phyloP scores from a whole-genome alignment of 2,329 filamentous ascomycete genomes.

The Mariannaea sp. region DNA sequence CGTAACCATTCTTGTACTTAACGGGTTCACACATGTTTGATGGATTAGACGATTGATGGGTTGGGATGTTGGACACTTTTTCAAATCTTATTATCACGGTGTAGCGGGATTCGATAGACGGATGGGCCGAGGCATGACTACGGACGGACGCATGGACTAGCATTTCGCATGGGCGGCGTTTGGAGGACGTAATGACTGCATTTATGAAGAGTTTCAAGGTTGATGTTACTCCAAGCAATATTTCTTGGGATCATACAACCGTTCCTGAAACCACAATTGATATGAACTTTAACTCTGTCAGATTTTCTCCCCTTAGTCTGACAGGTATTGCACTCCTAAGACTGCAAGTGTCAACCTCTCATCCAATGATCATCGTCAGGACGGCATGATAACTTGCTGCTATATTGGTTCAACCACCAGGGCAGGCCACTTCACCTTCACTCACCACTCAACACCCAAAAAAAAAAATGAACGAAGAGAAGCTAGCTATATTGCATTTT shows the following conservation, averaged over 20 bases:
- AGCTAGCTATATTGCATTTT: no score
- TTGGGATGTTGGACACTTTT: constrained; percentile 10
- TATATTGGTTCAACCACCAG: no score
- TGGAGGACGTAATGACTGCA: constrained; percentile 41
- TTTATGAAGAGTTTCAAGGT: constrained; percentile 33
- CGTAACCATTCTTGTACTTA: constrained; percentile 4
- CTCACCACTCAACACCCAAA: no score
- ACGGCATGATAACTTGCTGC: no score
- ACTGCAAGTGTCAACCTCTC: neutral
- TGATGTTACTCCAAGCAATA: constrained; percentile 28
- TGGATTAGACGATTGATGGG: constrained; percentile 28
- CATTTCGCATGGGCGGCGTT: constrained; percentile 47
- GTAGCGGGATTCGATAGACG: constrained; percentile 34
- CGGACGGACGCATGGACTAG: constrained; percentile 44
- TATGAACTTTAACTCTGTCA: constrained; percentile 17
- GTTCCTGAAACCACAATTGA: constrained; percentile 19
- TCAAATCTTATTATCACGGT: constrained; percentile 27
- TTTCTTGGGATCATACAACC: constrained; percentile 22
- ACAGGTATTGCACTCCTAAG: neutral
- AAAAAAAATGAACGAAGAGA: no score
- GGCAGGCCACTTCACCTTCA: no score
- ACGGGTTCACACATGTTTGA: constrained; percentile 29
- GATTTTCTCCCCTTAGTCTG: neutral
- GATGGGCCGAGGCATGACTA: constrained; percentile 40
- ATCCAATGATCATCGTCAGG: no score